Evolutionary conservation across 2,329 filamentous ascomycete species (phyloP), one percentile per base, ranked within the genome.

Genomic region (Microsporum ferrugineum): DNA sequence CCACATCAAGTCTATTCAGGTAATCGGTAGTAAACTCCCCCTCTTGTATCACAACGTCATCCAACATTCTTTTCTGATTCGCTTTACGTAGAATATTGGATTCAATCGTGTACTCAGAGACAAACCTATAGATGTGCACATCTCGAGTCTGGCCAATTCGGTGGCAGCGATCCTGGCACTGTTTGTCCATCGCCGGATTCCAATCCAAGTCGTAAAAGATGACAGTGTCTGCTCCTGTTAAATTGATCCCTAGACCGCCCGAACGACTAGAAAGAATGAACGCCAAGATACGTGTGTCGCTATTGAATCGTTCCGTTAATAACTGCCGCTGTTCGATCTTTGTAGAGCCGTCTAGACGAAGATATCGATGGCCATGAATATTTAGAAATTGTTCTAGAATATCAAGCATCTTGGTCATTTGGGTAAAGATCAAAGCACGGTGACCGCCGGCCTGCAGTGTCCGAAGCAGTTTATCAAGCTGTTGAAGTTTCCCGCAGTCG

Each of bases 121-220:
- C 86, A 23, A 97, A 85, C 1, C 92, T 90, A 76, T 97, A 99
- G 62, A 99, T 97, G 73, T 97, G 92, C 36, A 99, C 94, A 71
- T 99, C 94, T 34, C 94, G 87, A 0, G 94, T 97, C 74, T 99
- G 94, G 1, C 94, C 94, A 66, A 99, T 99, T 66, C 94, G 89
- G 76, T 99, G 94, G 69, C 90, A 95, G 68, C 94, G 85, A 72
- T 99, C 95, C 76, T 99, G 95, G 69, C 94, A 99, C 74, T 99
- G 94, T 74, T 96, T 96, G 78, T 99, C 94, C 94, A 99, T 99
- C 58, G 95, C 94, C 0, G 94, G 94, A 69, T 99, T 99, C 95
- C 95, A 99, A 72, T 99, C 94, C 63, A 97, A 86, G 70, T 99
- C 94, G 75, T 97, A 99, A 74, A 99, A 99, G 66, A 99, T 96